Evolutionary conservation across 805 yeast species (phyloP), one percentile per base, ranked within the genome.

Genomic region (Ogataea pignaliae): DNA sequence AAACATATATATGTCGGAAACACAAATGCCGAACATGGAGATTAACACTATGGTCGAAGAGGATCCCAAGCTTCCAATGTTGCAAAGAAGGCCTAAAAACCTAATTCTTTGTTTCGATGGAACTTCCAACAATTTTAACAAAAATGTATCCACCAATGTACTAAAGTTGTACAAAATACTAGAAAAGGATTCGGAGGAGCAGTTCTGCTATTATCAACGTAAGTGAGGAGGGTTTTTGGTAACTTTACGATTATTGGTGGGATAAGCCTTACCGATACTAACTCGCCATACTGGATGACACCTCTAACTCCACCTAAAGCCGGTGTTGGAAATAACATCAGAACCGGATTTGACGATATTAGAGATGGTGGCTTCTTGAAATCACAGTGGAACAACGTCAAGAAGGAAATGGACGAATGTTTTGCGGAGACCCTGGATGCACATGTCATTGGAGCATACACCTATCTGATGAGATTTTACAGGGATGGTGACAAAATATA

Each of bases 71-170:
- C 7, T 7, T 21, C 7, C 26, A 21, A 7, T 21, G 29, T 5
- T 17, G 13, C 41, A 15, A 29, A 33, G 10, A 37, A 29, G 10
- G 12, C 38, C 53, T 34, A 75, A 72, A 55, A 78, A 73, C 48
- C 61, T 81, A 18, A 63, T 81, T 1, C 56, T 81, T 11, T 81
- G 86, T 54, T 72, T 81, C 40, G 86, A 81, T 64, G 86, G 86
- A 1, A 81, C 86, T 0, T 74, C 69, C 29, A 78, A 73, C 51
- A 75, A 75, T 48, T 80, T 81, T 59, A 83, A 83, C 1, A 70
- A 74, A 0, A 61, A 66, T 18, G 80, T 83, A 0, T 73, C 72
- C 43, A 71, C 84, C 1, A 81, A 79, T 51, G 75, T 77, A 1
- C 57, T 81, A 36, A 76, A 75, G 51, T 46, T 80, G 12, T 81